Evolutionary conservation across 2,329 filamentous ascomycete genomes (phyloP), one percentile per base, ranked within the genome.

Genomic region (Ophiosphaerella korrae): DNA sequence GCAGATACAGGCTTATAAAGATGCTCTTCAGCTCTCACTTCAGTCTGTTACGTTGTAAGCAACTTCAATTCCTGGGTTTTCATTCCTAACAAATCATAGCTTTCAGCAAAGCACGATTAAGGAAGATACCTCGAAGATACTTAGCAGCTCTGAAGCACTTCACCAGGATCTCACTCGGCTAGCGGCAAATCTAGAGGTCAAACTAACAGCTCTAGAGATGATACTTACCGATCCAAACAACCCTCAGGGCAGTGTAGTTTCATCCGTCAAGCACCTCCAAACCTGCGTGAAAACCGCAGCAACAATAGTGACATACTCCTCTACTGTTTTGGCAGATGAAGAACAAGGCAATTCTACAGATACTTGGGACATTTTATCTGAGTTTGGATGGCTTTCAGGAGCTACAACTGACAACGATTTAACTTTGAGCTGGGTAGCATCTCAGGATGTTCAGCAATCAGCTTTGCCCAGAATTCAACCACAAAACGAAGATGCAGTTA

Each of bases 41-140:
- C 34, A 46, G 23, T 37, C 43, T 14, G 43, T 39, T 13, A 46
- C 35, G 6, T 38, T 46, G 43, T 46, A 32, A 31, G 43, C 38
- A 23, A 32, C 14, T 9, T 7, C 5, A n/a, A 12, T 35, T 14
- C 9, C 13, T 35, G 7, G 9, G 13, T 35, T 35, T 31, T 9
- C 16, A 4, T 26, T 37, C 6, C 21, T 21, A 37, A 11, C 16
- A 31, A 33, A 31, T 16, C 38, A 13, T 13, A 39, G 43, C 21
- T 46, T 46, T 33, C 34, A 46, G 14, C 43, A 46, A 33, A 16
- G 21, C 23, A 46, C 18, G n/a, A 39, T 46, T 23, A 39, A 26
- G n/a, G 43, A 39, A 14, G 24, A 46, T 24, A 31, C 24, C 21
- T n/a, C 24, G 7, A 32, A n/a, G 26, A 24, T 46, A 29, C 21